These are phyloP conservation scores for Exophiala bonariae DNA, from an alignment of 2,329 filamentous ascomycete species.

Conservation along the genomic window DNA sequence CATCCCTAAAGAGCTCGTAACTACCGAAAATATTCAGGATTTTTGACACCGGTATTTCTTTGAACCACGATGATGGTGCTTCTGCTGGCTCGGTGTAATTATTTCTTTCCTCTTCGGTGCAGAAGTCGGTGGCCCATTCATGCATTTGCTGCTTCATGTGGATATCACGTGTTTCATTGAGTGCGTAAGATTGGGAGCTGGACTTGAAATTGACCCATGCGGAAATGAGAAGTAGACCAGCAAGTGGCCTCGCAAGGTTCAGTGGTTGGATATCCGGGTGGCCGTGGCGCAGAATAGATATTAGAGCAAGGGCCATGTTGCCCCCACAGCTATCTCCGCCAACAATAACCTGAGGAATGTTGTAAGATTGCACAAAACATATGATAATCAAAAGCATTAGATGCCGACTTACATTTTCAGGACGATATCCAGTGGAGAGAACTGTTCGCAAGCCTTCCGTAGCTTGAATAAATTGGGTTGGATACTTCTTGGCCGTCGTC, in stretches of 20 bases:
- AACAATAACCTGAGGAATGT: constrained; percentile 13
- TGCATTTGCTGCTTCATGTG: neutral
- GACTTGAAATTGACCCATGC: constrained; percentile 8
- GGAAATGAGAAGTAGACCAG: constrained; percentile 10
- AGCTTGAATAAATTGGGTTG: constrained; percentile 8
- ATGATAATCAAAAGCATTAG: neutral
- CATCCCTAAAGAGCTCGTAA: constrained; percentile 6
- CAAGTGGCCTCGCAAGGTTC: neutral
- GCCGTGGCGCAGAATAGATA: constrained; percentile 7
- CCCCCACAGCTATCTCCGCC: constrained; percentile 21
- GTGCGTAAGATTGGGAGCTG: neutral
- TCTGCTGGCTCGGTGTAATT: constrained; percentile 7
- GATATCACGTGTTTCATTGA: constrained; percentile 10
- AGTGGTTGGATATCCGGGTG: neutral
- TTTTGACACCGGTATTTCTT: neutral
- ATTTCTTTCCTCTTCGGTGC: neutral
- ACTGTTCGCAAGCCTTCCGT: constrained; percentile 5
- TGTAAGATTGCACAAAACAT: constrained; percentile 1
- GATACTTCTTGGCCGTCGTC: constrained; percentile 2
- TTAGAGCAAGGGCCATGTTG: constrained; percentile 11
- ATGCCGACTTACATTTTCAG: constrained; percentile 7
- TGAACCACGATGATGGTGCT: constrained; percentile 8
- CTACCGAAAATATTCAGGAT: constrained; percentile 10
- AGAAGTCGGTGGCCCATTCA: neutral
- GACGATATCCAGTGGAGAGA: constrained; percentile 3